These are phyloP conservation scores for Colletotrichum sp. DNA, from an alignment of 2,329 filamentous ascomycete genomes.

Conservation along the genomic window DNA sequence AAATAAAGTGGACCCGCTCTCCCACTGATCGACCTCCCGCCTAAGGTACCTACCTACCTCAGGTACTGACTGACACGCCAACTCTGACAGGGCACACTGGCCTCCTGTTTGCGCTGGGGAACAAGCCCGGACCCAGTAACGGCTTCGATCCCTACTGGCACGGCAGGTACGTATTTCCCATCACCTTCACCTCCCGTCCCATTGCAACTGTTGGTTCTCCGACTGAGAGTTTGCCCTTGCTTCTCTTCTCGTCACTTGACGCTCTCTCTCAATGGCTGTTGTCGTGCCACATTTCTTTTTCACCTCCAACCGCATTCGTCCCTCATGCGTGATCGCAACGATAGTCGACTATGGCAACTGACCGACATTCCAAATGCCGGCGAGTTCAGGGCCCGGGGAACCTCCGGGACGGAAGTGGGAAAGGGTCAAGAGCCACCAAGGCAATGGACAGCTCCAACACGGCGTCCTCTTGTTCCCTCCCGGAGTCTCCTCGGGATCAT, in stretches of 20 bases:
- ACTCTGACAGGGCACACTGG: not conserved
- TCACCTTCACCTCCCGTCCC: not conserved
- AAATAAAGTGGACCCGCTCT: not conserved
- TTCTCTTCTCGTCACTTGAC: not conserved
- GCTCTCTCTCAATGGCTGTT: not conserved
- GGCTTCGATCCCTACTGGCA: constrained; percentile 8
- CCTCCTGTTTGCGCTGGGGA: not conserved
- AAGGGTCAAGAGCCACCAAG: not conserved
- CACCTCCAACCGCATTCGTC: not conserved
- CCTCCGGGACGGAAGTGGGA: not conserved
- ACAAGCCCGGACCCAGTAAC: not conserved
- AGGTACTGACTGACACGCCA: not conserved
- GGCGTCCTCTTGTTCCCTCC: not conserved
- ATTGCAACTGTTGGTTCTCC: not conserved
- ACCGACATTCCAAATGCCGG: not conserved
- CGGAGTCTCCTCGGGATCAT: not conserved
- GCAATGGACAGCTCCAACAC: not conserved
- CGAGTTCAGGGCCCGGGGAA: not conserved
- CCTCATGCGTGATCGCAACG: not conserved
- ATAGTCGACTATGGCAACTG: not conserved
- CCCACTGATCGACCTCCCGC: not conserved
- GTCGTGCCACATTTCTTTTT: not conserved
- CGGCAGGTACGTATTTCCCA: not conserved
- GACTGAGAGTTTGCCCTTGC: not conserved
- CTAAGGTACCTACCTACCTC: not conserved